Conservation (phyloP, 441 rosid species). For the Euphorbia schlechtendalii region DNA sequence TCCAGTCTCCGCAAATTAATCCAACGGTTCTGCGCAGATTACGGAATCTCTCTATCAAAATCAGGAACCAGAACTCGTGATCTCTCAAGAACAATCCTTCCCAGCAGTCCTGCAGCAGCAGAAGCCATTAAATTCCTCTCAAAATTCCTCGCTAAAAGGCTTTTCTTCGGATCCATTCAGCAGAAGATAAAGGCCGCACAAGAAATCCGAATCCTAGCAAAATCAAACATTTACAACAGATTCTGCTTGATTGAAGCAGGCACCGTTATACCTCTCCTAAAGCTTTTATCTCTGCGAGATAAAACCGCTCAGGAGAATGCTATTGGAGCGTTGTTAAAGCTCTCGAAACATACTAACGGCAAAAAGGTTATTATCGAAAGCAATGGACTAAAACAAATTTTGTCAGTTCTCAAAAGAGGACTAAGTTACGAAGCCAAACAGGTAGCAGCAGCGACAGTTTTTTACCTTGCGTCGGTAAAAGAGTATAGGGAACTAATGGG, state of each 20-base stretch:
- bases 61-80: conserved; percentile 32
- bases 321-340: conserved; percentile 59
- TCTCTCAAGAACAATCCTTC: conserved; percentile 33
- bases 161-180: conserved; percentile 43
- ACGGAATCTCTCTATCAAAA: conserved; percentile 38
- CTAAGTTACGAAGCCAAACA: conserved; percentile 51
- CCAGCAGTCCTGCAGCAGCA: conserved; percentile 47
- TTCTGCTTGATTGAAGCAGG: conserved; percentile 57
- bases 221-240: conserved; percentile 52
- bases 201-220: conserved; percentile 57
- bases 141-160: conserved; percentile 40
- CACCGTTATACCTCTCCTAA: conserved; percentile 43
- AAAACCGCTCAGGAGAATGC: conserved; percentile 42
- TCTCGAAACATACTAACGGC: conserved; percentile 52
- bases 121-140: conserved; percentile 44
- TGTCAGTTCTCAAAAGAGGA: conserved; percentile 47
- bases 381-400: conserved; percentile 47
- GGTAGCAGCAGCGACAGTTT: conserved; percentile 64
- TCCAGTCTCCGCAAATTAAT: conserved; percentile 46
- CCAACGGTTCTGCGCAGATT: conserved; percentile 42
- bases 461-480: conserved; percentile 58
- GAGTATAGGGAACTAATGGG: conserved; percentile 47
- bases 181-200: conserved; percentile 55
- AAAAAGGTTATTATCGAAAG: conserved; percentile 42
- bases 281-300: conserved; percentile 32